Evolutionary conservation across 371 early-diverging fungal genomes (phyloP), one percentile per base, ranked within the genome.

Genomic region (Zopfochytrium polystomum): DNA sequence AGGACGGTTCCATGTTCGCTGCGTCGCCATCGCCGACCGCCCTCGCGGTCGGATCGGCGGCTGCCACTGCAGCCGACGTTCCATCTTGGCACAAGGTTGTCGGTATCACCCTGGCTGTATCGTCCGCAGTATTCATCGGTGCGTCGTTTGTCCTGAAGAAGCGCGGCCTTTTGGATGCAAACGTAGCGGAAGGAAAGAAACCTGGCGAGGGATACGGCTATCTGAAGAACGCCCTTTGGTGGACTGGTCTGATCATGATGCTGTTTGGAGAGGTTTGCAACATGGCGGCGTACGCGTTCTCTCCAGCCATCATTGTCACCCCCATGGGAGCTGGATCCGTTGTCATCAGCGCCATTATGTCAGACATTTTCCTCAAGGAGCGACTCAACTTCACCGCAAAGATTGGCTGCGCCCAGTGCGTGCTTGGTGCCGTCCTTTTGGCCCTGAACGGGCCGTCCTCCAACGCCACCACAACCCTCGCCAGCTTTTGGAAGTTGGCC

Each of bases 201-300:
- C 23, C 52, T 2, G 5, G 18, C 2, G 62, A 58, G 22, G n/a
- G n/a, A n/a, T 87, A 93, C 63, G 81, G 75, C 20, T 97, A 95
- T 73, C 77, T 97, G 48, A 88, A 82, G 60, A 90, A 85, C 63
- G 79, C 83, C 61, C 77, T 90, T 25, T 96, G 96, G 96, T 95
- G 95, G 90, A 73, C 80, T 31, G 96, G 96, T 42, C 91, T 96
- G 87, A n/a, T n/a, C n/a, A n/a, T n/a, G n/a, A n/a, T 95, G 93
- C 88, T 84, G 3, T 64, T 88, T 22, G 95, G 95, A 49, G 95
- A 95, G 80, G 72, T 92, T 30, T 78, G 86, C 60, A 95, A 95
- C 78, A 90, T 95, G 77, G 90, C 90, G 2, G 98, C 98, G 0
- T 96, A 96, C 68, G 88, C 93, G 18, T 95, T 94, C 73, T 87